Conservation (phyloP, 23 red algal genomes). For the Chondrus crispus region DNA sequence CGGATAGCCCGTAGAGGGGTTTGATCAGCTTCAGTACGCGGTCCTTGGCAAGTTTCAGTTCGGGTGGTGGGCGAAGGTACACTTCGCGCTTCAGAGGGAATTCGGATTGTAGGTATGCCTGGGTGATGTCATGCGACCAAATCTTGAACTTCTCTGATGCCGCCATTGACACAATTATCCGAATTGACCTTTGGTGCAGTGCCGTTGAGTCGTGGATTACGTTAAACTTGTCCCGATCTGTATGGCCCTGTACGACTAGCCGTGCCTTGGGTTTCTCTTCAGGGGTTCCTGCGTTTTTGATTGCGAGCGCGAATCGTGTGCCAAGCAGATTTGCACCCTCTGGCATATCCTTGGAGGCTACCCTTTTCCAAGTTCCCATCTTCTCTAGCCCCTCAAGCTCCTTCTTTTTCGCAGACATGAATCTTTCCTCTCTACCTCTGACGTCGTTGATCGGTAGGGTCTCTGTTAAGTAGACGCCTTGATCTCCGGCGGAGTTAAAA, state of each 20-base stretch:
- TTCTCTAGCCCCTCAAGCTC: neutral
- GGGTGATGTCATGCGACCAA: neutral
- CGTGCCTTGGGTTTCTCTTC: neutral
- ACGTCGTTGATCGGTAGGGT: neutral
- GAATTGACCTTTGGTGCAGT: neutral
- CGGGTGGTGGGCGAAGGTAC: neutral
- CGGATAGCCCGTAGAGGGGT: neutral
- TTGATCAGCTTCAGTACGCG: neutral
- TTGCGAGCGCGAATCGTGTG: neutral
- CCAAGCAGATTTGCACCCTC: neutral
- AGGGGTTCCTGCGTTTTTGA: neutral
- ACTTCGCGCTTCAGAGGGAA: neutral
- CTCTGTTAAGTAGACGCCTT: neutral
- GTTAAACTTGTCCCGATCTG: neutral
- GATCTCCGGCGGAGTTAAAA: neutral
- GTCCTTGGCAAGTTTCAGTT: neutral
- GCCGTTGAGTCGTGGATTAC: slow-evolving; percentile 4
- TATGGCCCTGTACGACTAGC: slow-evolving; percentile 22
- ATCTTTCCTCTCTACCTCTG: neutral
- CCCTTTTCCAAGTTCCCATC: neutral
- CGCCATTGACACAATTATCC: neutral
- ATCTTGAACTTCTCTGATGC: neutral
- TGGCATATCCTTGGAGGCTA: neutral
- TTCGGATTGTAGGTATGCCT: slow-evolving; percentile 5
- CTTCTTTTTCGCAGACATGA: neutral